Conservation (phyloP, 352 stramenopile genomes). For the Pilasporangium apinafurcum region DNA sequence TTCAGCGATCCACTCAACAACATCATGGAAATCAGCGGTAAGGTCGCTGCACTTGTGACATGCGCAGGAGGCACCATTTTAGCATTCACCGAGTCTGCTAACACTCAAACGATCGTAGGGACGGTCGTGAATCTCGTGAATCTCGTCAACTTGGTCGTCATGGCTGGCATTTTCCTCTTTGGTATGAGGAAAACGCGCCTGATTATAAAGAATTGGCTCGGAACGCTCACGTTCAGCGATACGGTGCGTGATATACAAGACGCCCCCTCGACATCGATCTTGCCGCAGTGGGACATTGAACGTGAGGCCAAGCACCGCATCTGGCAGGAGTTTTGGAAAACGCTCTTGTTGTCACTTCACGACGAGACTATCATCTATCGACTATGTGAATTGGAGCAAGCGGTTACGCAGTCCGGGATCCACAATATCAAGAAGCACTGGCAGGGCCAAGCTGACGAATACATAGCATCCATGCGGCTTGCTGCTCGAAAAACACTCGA, state of each 20-base stretch:
- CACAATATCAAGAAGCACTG: slow-evolving; percentile 30
- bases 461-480: slow-evolving; percentile 19
- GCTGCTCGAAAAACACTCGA: slow-evolving; percentile 19
- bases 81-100: slow-evolving; percentile 8
- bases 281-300: slow-evolving; percentile 30
- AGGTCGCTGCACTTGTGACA: slow-evolving; percentile 24
- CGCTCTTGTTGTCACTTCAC: slow-evolving; percentile 14
- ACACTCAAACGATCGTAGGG: slow-evolving; percentile 15
- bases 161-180: slow-evolving; percentile 27
- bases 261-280: slow-evolving; percentile 12
- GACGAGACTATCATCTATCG: slow-evolving; percentile 18
- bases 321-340: slow-evolving; percentile 47
- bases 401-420: slow-evolving; percentile 19
- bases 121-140: slow-evolving; percentile 36
- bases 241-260: slow-evolving; percentile 27
- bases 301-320: slow-evolving; percentile 39
- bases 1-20: slow-evolving; percentile 46
- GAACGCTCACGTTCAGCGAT: slow-evolving; percentile 40
- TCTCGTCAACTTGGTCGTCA: slow-evolving; percentile 27
- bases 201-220: slow-evolving; percentile 29
- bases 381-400: slow-evolving; percentile 19
- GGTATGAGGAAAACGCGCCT: slow-evolving; percentile 20
- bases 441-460: slow-evolving; percentile 16
- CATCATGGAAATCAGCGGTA: slow-evolving; percentile 38
- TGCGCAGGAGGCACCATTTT: slow-evolving; percentile 21